phyloP scores from a whole-genome alignment of 208 protist genomes.

The Acanthamoeba rhysodes region DNA sequence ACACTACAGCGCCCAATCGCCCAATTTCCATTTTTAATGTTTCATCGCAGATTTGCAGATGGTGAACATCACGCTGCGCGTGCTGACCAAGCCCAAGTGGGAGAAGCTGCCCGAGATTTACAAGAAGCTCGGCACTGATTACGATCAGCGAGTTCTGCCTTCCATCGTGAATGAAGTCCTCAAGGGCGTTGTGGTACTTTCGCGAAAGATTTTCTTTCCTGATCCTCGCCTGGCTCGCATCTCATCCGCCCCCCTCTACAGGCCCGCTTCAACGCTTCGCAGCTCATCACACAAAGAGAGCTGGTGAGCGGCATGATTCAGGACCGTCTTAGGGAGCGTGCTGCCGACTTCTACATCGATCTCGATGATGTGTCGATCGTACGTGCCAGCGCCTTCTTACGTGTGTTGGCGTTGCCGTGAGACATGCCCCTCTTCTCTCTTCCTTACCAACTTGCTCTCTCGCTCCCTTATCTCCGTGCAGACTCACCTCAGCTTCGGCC shows the following conservation, averaged over 20 bases:
- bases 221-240: neutral
- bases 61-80: constrained; percentile 99
- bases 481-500: constrained; percentile 88
- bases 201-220: neutral
- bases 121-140: constrained; percentile 96
- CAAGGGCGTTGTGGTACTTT: constrained; percentile 96
- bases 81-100: constrained; percentile 97
- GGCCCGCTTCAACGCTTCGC: constrained; percentile 99
- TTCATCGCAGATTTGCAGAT: constrained; percentile 96
- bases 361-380: constrained; percentile 98
- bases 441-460: neutral
- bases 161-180: constrained; percentile 99
- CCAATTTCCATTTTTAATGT: neutral
- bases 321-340: constrained; percentile 96
- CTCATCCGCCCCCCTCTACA: constrained; percentile 75
- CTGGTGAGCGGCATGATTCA: constrained; percentile 95
- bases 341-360: constrained; percentile 97
- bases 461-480: neutral
- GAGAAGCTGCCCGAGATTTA: constrained; percentile 96
- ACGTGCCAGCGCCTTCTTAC: neutral
- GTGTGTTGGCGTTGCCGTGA: neutral
- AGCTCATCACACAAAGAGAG: constrained; percentile 99
- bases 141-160: constrained; percentile 98
- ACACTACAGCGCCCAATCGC: constrained; percentile 83
- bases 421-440: neutral